Base-by-base conservation (phyloP, 2,329 filamentous ascomycete species). In the Aspergillus viridinutans region DNA sequence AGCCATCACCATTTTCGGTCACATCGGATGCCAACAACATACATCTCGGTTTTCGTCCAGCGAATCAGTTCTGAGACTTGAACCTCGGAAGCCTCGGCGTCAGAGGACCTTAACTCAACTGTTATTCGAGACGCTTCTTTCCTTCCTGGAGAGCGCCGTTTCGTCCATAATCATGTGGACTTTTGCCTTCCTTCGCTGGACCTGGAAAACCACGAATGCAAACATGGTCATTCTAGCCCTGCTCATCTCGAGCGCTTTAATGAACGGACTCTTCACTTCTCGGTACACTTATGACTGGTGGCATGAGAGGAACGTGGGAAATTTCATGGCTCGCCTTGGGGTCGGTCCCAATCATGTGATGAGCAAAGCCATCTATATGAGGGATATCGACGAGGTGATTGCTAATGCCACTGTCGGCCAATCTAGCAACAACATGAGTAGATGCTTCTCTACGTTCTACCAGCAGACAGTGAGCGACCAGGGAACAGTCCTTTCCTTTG, bases 341-440 rank as follows among this genome's bases (percentile, higher is more conserved):
- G 86, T 97, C 7, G 83, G 84, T 3, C 90, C 92, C 7, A 89
- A 95, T 64, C 74, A 82, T 21, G 83, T 88, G 60, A 93, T 97
- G 90, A 90, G 88, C 74, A 91, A 88, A 72, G 86, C 90, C 8
- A 85, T 99, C 26, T 96, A 94, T 70, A 76, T 97, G 55, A 81
- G 81, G 52, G 93, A 97, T 71, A 79, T 97, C 51, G 87, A 92
- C 57, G 84, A 89, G 60, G 85, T 83, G 17, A 76, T 84, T 52
- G 68, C 76, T 21, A 72, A 71, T 53, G 62, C 64, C 21, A 73
- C 70, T 2, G 61, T 66, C 35, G 70, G 66, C 62, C 67, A 64
- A 40, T 48, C 51, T 17, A 63, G 58, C 38, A 67, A 66, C 35
- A 68, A 69, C 50, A 52, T 71, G 20, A 73, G 70, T 57, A 67